Base-by-base conservation (phyloP, 2,329 filamentous ascomycete genomes). In the Allantophomopsis cytisporea region DNA sequence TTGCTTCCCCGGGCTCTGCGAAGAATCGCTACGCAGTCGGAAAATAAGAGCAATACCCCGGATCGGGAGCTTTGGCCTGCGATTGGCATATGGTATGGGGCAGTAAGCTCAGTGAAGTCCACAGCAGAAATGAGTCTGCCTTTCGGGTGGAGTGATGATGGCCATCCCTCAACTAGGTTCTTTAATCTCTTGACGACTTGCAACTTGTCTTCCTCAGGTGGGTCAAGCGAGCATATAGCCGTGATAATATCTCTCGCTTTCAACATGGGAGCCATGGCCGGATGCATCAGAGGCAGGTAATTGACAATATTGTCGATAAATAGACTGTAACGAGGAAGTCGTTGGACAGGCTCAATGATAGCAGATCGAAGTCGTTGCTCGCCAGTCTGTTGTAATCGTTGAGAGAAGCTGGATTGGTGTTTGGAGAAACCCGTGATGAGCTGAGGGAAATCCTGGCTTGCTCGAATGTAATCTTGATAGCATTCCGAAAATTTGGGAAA, bases 301-400 rank as follows among this genome's bases (percentile, higher is more conserved):
- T 80, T 78, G 36, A 91, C 75, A 54, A 98, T 95, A 53, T 93
- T 88, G 62, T 98, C 91, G 50, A 98, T 96, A 54, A 96, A 81
- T 30, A 98, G 68, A 53, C 86, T 95, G 62, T 98, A 98, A 18
- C 91, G 80, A 18, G 91, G 91, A 39, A 98, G 70, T 39, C 91
- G 74, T 59, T 98, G 91, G 1, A 98, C 88, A 2, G 91, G 91
- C 60, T 98, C 91, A 56, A 98, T 98, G 40, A 98, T 71, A 45
- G 91, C 73, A 3, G 91, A 96, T 37, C 85, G 87, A 39, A 96
- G 72, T 41, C 79, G 75, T 61, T 98, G 91, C 57, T 96, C 91
- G 40, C 91, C 89, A 2, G 82, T 82, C 46, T 88, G 77, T 39
- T 84, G 76, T 3, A 95, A 76, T 35, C 83, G 70, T 49, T 82